Evolutionary conservation across 257 asterid species (phyloP).

Genomic region (Jaltomata sinuosa): DNA sequence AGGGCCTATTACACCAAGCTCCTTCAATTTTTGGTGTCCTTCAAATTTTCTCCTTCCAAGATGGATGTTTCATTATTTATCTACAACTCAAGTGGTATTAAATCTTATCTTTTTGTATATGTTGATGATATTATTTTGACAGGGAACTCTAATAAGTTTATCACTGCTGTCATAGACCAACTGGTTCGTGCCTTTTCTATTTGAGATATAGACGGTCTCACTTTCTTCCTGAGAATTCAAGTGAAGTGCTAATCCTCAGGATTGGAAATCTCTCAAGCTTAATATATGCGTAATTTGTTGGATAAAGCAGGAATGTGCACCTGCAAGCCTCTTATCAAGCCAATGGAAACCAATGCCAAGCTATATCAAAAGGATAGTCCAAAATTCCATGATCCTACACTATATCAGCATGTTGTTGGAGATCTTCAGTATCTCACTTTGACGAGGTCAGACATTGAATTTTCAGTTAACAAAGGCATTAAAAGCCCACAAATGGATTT

Average conservation of each 20-base stretch:
- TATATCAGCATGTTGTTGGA: no score
- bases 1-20: background rate
- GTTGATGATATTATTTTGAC: background rate
- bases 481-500: no score
- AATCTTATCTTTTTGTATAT: background rate
- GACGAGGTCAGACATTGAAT: no score
- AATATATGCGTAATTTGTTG: no score
- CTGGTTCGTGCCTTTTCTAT: background rate
- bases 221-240: background rate
- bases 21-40: background rate
- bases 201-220: background rate
- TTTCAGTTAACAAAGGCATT: background rate
- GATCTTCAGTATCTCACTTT: no score
- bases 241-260: background rate
- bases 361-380: no score
- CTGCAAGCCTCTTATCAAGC: background rate
- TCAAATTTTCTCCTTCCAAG: background rate
- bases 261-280: background rate
- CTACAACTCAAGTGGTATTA: background rate
- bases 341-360: no score
- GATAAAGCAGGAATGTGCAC: background rate
- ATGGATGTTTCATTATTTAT: background rate
- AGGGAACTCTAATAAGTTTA: background rate
- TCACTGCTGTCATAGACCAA: background rate
- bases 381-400: no score